Evolutionary conservation across 1,284 basidiomycete genomes (phyloP).

Genomic region (Entoloma clypeatum): DNA sequence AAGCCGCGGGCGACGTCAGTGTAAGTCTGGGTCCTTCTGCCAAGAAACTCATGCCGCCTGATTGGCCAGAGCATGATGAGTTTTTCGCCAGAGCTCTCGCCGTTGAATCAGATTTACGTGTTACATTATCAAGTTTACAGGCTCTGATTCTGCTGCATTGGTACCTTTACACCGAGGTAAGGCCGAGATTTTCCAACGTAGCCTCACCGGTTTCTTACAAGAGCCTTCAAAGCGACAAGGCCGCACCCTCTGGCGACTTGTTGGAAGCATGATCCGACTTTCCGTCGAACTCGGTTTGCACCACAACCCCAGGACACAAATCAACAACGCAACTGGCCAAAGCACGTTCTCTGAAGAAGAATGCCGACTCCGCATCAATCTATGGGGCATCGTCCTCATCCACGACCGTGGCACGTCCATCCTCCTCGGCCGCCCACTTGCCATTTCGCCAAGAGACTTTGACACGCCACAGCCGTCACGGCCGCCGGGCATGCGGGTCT

Average conservation of each 20-base stretch:
- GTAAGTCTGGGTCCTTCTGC: slow-evolving; percentile 33
- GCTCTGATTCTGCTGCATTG: slow-evolving; percentile 78
- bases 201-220: no score
- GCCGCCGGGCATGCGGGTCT: slow-evolving; percentile 35
- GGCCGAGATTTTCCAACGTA: no score
- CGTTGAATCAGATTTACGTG: slow-evolving; percentile 74
- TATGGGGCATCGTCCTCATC: slow-evolving; percentile 78
- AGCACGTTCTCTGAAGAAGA: slow-evolving; percentile 67
- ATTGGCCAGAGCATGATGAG: slow-evolving; percentile 78
- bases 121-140: slow-evolving; percentile 75
- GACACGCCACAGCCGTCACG: slow-evolving; percentile 70
- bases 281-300: slow-evolving; percentile 78
- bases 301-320: slow-evolving; percentile 71
- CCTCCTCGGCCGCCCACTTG: slow-evolving; percentile 78
- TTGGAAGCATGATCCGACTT: slow-evolving; percentile 74
- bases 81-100: slow-evolving; percentile 74
- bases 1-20: slow-evolving; percentile 30
- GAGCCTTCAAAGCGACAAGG: slow-evolving; percentile 71
- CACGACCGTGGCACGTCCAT: slow-evolving; percentile 83
- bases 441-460: slow-evolving; percentile 70
- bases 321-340: slow-evolving; percentile 35
- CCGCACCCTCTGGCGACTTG: slow-evolving; percentile 77
- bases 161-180: slow-evolving; percentile 82
- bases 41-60: slow-evolving; percentile 60
- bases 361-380: slow-evolving; percentile 67